Conservation (phyloP, 495 filamentous ascomycete species). For the Tuber indicum region DNA sequence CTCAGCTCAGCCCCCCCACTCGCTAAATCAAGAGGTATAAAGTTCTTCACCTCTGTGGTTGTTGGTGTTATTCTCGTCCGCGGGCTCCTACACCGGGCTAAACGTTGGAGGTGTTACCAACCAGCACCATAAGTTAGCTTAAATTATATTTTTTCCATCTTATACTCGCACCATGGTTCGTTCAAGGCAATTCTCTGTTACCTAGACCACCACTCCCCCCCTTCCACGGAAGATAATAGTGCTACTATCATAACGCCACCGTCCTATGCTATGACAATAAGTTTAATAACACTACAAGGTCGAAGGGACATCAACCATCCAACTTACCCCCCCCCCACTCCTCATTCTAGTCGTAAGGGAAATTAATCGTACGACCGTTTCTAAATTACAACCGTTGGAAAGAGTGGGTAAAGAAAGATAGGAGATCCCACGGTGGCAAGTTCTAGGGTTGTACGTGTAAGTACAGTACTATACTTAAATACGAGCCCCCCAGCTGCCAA, state of each 20-base stretch:
- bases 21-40: neutral
- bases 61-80: neutral
- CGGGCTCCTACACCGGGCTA: neutral
- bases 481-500: neutral
- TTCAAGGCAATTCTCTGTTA: neutral
- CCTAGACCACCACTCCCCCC: neutral
- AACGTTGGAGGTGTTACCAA: neutral
- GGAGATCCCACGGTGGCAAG: neutral
- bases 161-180: neutral
- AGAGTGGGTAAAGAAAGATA: neutral
- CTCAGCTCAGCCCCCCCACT: neutral
- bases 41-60: neutral
- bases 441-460: neutral
- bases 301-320: neutral
- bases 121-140: neutral
- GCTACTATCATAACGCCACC: neutral
- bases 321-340: neutral
- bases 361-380: neutral
- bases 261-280: neutral
- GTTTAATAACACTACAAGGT: neutral
- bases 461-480: neutral
- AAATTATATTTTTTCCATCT: neutral
- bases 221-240: neutral
- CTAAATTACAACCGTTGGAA: neutral
- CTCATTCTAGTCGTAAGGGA: neutral